phyloP scores from a whole-genome alignment of 148 eudicot species.

The Limonium bicolor region DNA sequence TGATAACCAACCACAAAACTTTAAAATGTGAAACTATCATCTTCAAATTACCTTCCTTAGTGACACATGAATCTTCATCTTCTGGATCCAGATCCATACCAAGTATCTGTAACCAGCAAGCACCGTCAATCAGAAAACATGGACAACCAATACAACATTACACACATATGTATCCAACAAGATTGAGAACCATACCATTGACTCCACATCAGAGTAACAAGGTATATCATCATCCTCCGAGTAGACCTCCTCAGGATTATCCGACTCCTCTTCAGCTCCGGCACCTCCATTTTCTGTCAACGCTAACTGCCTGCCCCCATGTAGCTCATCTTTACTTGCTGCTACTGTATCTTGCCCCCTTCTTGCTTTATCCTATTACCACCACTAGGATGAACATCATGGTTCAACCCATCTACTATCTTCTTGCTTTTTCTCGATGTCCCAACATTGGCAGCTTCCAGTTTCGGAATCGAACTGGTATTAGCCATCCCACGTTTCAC shows the following conservation, averaged over 20 bases:
- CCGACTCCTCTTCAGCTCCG: slow-evolving; percentile 11
- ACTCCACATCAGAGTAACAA: slow-evolving; percentile 27
- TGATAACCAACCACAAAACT: too few relatives aligned
- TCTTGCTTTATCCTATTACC: slow-evolving; percentile 10
- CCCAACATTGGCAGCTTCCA: slow-evolving; percentile 19
- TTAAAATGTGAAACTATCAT: too few relatives aligned
- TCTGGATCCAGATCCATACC: slow-evolving; percentile 68
- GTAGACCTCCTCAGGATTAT: slow-evolving; percentile 16
- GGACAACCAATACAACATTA: neutral
- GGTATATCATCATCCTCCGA: slow-evolving; percentile 28
- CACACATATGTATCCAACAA: neutral
- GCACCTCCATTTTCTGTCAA: slow-evolving; percentile 8
- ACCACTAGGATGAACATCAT: slow-evolving; percentile 10
- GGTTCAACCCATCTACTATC: slow-evolving; percentile 3
- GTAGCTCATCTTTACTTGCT: slow-evolving; percentile 11
- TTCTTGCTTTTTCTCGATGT: slow-evolving; percentile 13
- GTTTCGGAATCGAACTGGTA: slow-evolving; percentile 17
- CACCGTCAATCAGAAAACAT: neutral
- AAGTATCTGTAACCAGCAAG: slow-evolving; percentile 44
- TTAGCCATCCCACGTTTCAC: slow-evolving; percentile 12
- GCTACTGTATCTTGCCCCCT: slow-evolving; percentile 1
- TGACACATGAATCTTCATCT: slow-evolving; percentile 29
- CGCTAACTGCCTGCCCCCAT: slow-evolving; percentile 4
- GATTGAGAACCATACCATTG: slow-evolving; percentile 16
- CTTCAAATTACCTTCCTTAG: slow-evolving; percentile 29